Evolutionary conservation across 345 rosid genomes (phyloP).

Genomic region (Syzygium aromaticum): DNA sequence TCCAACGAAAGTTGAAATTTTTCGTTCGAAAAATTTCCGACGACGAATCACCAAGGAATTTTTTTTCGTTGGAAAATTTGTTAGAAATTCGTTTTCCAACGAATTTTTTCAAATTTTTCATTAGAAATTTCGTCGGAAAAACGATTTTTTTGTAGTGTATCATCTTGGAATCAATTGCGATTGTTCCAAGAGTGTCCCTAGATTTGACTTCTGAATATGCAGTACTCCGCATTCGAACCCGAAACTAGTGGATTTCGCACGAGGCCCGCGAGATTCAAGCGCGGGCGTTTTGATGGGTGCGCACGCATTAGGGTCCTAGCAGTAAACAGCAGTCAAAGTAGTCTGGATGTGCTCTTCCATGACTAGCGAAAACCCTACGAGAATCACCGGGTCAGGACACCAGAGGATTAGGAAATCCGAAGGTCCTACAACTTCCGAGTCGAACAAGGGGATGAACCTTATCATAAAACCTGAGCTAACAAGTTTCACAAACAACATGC

Average conservation of each 20-base stretch:
- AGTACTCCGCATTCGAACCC: not conserved
- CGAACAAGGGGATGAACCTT: not conserved
- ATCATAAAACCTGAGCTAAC: not conserved
- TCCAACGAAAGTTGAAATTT: no score
- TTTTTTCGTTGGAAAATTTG: no score
- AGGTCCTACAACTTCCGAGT: not conserved
- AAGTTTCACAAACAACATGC: not conserved
- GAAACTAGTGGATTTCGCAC: not conserved
- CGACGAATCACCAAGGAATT: no score
- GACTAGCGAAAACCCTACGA: not conserved
- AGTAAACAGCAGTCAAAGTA: not conserved
- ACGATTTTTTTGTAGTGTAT: no score
- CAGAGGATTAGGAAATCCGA: not conserved
- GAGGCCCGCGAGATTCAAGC: not conserved
- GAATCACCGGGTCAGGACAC: not conserved
- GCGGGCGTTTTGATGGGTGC: no score
- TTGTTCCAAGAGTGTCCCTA: not conserved
- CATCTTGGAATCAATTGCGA: not conserved
- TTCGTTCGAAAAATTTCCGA: no score
- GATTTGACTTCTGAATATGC: not conserved
- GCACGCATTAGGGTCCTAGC: not conserved
- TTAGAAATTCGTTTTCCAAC: no score
- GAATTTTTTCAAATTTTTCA: no score
- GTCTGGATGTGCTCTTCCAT: not conserved
- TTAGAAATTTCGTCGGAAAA: no score